Evolutionary conservation across 306 rosid species (phyloP), one percentile per base, ranked within the genome.

Genomic region (Ziziphus jujuba): DNA sequence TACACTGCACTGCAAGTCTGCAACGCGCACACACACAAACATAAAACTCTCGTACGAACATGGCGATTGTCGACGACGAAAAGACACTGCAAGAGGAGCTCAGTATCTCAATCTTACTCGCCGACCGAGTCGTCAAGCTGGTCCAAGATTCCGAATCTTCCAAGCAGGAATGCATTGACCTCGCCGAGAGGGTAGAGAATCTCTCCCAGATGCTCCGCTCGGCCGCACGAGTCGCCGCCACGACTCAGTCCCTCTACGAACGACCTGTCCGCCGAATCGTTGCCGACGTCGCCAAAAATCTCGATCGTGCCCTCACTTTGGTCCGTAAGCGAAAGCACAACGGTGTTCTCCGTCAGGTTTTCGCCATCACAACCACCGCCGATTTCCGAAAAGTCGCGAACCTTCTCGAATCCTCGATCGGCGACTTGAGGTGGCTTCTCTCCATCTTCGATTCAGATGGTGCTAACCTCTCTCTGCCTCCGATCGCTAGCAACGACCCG

Each of bases 401-500:
- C 72, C 81, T 86, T 55, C 82, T 92, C 0, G 96, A 89, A 8
- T 85, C 89, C 23, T 92, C 93, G 3, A 82, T 79, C 33, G 88
- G 92, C 0, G 98, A 92, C 76, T 70, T 92, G 89, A 67, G 68
- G 38, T 92, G 97, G 95, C 84, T 92, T 2, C 77, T 86, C 13
- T 84, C 82, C 2, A 82, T 89, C 33, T 74, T 86, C 31, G 89
- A 89, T 54, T 82, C 87, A 4, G 89, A 84, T 9, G 97, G 83
- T 0, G 59, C 79, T 7, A 63, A 77, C 40, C 65, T 92, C 7
- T 77, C 92, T 0, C 80, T 92, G 2, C 92, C 96, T 0, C 95
- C 92, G 2, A 92, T 92, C 16, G 92, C 91, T 6, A 85, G 89
- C 64, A 87, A 82, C 59, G 92, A 89, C 72, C 96, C 96, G 0